Conservation (phyloP, 352 stramenopile species). For the Phytophthora brassicae region DNA sequence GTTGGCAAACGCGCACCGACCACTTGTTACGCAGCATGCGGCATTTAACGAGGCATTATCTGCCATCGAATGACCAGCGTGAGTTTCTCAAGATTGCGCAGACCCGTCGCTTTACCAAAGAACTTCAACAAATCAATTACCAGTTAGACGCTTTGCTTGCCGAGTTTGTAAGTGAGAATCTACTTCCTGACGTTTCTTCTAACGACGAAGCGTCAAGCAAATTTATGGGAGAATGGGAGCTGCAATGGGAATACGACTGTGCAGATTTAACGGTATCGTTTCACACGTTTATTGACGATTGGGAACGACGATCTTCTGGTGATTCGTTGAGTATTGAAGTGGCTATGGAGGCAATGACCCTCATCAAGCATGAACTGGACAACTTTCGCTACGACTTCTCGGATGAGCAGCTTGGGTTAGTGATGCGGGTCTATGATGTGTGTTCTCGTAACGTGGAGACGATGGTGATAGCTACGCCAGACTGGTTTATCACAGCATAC, state of each 20-base stretch:
- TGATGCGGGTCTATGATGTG: constrained; percentile 12
- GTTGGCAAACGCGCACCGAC: constrained; percentile 38
- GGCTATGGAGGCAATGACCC: constrained; percentile 23
- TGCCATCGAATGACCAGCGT: constrained; percentile 12
- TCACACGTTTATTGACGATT: constrained; percentile 15
- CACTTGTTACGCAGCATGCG: constrained; percentile 35
- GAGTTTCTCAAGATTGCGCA: constrained; percentile 30
- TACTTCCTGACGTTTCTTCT: neutral
- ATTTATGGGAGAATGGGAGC: constrained; percentile 18
- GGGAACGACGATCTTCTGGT: neutral
- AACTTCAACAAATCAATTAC: constrained; percentile 31
- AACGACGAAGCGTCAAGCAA: constrained; percentile 4
- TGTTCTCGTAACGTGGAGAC: constrained; percentile 1
- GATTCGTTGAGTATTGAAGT: constrained; percentile 1
- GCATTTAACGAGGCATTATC: constrained; percentile 23
- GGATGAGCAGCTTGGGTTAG: constrained; percentile 12
- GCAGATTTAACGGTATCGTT: constrained; percentile 23
- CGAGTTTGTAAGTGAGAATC: constrained; percentile 25
- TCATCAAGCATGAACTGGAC: constrained; percentile 32
- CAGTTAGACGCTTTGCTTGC: constrained; percentile 28
- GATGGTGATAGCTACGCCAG: constrained; percentile 8
- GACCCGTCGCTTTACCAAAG: constrained; percentile 29
- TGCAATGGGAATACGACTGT: constrained; percentile 31
- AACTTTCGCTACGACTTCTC: constrained; percentile 32
- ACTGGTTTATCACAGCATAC: constrained; percentile 33